Conservation (phyloP, 2,329 filamentous ascomycete genomes). For the Epichloe uncinata region DNA sequence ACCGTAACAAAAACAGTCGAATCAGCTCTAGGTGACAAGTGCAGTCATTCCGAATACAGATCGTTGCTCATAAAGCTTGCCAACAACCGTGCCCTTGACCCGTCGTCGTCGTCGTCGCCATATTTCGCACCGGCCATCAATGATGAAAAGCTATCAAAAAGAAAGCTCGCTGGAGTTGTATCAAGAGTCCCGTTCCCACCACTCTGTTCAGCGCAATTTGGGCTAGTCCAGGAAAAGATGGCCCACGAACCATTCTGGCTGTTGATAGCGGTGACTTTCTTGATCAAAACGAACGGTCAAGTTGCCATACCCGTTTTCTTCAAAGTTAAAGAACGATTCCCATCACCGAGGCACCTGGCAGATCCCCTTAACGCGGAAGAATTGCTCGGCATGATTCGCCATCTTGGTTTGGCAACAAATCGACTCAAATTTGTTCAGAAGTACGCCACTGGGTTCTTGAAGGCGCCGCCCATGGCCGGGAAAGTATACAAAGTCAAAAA, state of each 20-base stretch:
- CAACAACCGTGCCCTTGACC: background rate
- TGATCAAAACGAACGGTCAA: slow-evolving; percentile 66
- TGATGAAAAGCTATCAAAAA: slow-evolving; percentile 12
- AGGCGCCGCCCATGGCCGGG: slow-evolving; percentile 44
- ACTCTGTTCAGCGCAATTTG: slow-evolving; percentile 50
- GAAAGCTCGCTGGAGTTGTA: slow-evolving; percentile 30
- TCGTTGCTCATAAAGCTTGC: background rate
- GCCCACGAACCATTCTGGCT: slow-evolving; percentile 65
- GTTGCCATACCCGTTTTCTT: slow-evolving; percentile 66
- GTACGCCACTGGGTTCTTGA: slow-evolving; percentile 57
- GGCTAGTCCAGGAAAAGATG: slow-evolving; percentile 73
- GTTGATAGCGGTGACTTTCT: slow-evolving; percentile 69
- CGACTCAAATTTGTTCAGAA: slow-evolving; percentile 55
- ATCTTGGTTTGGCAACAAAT: slow-evolving; percentile 57
- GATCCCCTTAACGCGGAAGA: slow-evolving; percentile 33
- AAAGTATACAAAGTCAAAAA: slow-evolving; percentile 39
- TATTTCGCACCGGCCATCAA: slow-evolving; percentile 17
- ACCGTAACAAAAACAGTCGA: background rate
- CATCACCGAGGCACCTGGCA: slow-evolving; percentile 50
- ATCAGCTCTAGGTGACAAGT: background rate
- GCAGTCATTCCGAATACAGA: background rate
- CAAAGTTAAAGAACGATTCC: slow-evolving; percentile 52
- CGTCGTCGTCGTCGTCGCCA: slow-evolving; percentile 21
- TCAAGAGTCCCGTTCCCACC: slow-evolving; percentile 54
- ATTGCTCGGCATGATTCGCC: slow-evolving; percentile 48